phyloP scores from a whole-genome alignment of 2,329 filamentous ascomycete genomes.

The Lasiodiplodia sp. region DNA sequence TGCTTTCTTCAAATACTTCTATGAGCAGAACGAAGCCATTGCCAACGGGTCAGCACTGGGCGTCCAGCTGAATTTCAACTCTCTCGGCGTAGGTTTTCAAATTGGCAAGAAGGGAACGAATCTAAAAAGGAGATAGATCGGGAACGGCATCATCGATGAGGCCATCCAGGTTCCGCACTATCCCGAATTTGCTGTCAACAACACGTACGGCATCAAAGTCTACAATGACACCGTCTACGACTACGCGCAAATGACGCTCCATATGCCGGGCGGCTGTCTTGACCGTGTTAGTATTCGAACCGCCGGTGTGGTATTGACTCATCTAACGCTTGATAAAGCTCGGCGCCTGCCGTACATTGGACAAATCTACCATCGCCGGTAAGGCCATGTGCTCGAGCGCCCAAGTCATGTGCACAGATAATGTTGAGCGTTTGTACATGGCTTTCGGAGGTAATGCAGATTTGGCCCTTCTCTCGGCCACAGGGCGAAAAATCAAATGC shows the following conservation, averaged over 20 bases:
- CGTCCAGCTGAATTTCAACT: constrained; percentile 61
- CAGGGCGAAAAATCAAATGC: constrained; percentile 39
- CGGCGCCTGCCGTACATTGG: constrained; percentile 56
- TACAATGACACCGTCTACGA: constrained; percentile 67
- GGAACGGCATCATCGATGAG: constrained; percentile 63
- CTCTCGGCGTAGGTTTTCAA: constrained; percentile 49
- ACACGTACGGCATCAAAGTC: constrained; percentile 62
- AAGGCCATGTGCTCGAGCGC: constrained; percentile 63
- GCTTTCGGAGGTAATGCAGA: constrained; percentile 52
- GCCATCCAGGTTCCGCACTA: constrained; percentile 58
- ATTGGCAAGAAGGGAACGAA: neutral
- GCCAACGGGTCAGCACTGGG: constrained; percentile 57
- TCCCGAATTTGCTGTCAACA: constrained; percentile 61
- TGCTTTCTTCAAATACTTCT: constrained; percentile 65
- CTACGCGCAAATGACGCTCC: constrained; percentile 64
- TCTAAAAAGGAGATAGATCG: constrained; percentile 44
- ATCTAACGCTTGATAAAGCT: no score
- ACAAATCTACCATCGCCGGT: constrained; percentile 41
- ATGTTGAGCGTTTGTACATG: constrained; percentile 66
- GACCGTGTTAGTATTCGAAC: constrained; percentile 31
- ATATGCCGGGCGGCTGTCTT: constrained; percentile 56
- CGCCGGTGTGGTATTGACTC: no score
- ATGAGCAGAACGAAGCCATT: constrained; percentile 64
- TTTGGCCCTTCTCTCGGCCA: constrained; percentile 36
- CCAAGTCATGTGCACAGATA: constrained; percentile 61